These are phyloP conservation scores for Cadophora gregata DNA, from an alignment of 2,329 filamentous ascomycete species.

Conservation along the genomic window DNA sequence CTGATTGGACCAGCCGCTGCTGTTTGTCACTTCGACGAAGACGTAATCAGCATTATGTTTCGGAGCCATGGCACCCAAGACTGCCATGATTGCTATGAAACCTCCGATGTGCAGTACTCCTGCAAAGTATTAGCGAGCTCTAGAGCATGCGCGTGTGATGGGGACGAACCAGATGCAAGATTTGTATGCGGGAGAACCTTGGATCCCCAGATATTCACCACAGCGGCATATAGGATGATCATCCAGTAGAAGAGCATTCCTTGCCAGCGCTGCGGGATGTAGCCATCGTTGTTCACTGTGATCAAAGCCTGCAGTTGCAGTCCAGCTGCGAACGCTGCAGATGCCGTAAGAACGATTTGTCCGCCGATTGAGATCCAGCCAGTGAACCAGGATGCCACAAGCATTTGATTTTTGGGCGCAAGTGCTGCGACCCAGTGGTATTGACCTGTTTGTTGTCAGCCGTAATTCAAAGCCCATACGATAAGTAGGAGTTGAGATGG, in stretches of 20 bases:
- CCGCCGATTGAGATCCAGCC: conserved; percentile 55
- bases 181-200: conserved; percentile 48
- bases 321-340: conserved; percentile 53
- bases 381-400: conserved; percentile 49
- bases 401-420: conserved; percentile 48
- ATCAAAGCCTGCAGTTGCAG: conserved; percentile 53
- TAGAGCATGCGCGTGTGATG: not conserved
- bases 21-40: conserved; percentile 53
- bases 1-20: conserved; percentile 51
- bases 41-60: conserved; percentile 52
- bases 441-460: conserved; percentile 50
- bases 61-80: conserved; percentile 49
- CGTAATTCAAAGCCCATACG: not conserved
- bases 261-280: conserved; percentile 51
- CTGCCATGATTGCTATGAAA: conserved; percentile 49
- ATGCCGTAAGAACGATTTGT: conserved; percentile 53
- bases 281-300: conserved; percentile 50
- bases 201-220: conserved; percentile 51
- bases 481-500: too few species aligned
- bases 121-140: conserved; percentile 1
- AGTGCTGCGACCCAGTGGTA: conserved; percentile 66
- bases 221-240: conserved; percentile 47
- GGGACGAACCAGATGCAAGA: conserved; percentile 39
- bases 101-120: conserved; percentile 44
- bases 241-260: conserved; percentile 56